Conservation (phyloP, 129 eudicot genomes). For the Chrysanthemum makinoi region DNA sequence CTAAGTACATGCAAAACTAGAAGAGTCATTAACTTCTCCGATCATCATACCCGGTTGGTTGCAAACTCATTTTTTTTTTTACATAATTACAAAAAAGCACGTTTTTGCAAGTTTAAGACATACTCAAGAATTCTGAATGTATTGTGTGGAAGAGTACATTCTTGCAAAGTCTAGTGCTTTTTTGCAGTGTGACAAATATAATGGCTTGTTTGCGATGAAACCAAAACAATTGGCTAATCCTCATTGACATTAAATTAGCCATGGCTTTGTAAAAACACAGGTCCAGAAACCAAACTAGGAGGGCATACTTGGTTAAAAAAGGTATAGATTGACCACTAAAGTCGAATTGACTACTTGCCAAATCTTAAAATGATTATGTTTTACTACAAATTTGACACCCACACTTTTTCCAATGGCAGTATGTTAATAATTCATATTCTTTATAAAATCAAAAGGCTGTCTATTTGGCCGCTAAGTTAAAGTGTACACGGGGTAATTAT, state of each 20-base stretch:
- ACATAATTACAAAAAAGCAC: background rate
- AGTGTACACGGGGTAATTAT: background rate
- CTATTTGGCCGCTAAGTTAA: conserved; percentile 1
- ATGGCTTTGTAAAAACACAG: too few relatives aligned
- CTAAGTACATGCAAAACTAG: conserved; percentile 37
- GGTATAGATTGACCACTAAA: background rate
- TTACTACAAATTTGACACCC: background rate
- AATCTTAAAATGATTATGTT: conserved; percentile 3
- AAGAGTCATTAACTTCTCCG: background rate
- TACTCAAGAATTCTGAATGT: background rate
- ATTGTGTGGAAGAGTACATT: background rate
- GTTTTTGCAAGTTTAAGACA: background rate
- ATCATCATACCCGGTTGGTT: background rate
- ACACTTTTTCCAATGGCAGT: background rate
- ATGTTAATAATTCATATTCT: background rate
- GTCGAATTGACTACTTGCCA: background rate
- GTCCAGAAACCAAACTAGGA: too few relatives aligned
- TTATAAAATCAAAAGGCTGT: conserved; percentile 3
- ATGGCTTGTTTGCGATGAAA: background rate
- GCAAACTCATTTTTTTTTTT: background rate
- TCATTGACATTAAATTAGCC: too few relatives aligned
- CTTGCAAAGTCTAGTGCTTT: background rate
- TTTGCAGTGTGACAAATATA: conserved; percentile 2
- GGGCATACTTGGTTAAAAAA: background rate
- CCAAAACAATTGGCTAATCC: too few relatives aligned